A percentile compares a stretch with the other conserved stretches of the same genome.
phyloP scores from a whole-genome alignment of 2,329 filamentous ascomycete genomes.

The Akanthomyces uredinophilus region DNA sequence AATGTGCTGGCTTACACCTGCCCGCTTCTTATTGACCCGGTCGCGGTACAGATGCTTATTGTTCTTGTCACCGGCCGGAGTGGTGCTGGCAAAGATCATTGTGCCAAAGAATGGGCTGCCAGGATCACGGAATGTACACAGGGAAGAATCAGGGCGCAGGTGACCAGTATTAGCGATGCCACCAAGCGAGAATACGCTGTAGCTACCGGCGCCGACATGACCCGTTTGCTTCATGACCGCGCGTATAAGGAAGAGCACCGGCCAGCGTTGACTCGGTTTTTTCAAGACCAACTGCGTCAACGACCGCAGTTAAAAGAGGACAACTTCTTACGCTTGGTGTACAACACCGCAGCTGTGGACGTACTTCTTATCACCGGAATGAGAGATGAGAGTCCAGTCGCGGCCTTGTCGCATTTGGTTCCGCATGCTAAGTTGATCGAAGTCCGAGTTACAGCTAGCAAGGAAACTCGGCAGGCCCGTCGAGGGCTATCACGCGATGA shows the following conservation, averaged over 20 bases:
- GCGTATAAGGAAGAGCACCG: slow-evolving; percentile 59
- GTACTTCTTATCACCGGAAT: slow-evolving; percentile 59
- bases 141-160: slow-evolving; percentile 25
- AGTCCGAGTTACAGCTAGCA: slow-evolving; percentile 24
- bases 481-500: neutral
- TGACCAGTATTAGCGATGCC: slow-evolving; percentile 43
- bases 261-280: slow-evolving; percentile 46
- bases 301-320: neutral
- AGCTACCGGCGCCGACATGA: slow-evolving; percentile 41
- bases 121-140: slow-evolving; percentile 30
- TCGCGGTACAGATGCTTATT: slow-evolving; percentile 39
- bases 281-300: slow-evolving; percentile 42
- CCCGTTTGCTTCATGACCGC: slow-evolving; percentile 47
- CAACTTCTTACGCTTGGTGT: slow-evolving; percentile 45
- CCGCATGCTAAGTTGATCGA: slow-evolving; percentile 49
- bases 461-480: neutral
- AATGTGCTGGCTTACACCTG: slow-evolving; percentile 52
- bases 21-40: slow-evolving; percentile 35
- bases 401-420: slow-evolving; percentile 49
- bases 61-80: slow-evolving; percentile 53
- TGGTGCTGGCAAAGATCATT: slow-evolving; percentile 57
- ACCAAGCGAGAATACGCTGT: slow-evolving; percentile 54
- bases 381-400: slow-evolving; percentile 55
- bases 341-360: slow-evolving; percentile 37
- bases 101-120: slow-evolving; percentile 47